phyloP scores from a whole-genome alignment of 1,284 basidiomycete species.

The Meripilus lineatus region DNA sequence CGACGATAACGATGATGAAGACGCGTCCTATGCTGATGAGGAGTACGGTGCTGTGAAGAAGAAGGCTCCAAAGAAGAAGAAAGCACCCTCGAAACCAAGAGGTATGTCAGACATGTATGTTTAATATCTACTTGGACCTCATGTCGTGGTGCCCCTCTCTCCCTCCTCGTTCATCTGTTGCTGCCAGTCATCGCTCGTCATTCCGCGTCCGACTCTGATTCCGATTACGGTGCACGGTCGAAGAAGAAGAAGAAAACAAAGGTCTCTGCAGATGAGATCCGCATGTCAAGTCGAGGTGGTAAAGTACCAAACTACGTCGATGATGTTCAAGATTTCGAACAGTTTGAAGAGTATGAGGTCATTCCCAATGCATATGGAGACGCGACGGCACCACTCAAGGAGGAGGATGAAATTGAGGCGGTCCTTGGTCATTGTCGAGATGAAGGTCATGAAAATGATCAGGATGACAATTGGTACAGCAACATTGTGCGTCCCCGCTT shows the following conservation, averaged over 20 bases:
- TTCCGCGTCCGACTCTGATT: slow-evolving; percentile 71
- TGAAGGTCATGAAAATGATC: slow-evolving; percentile 72
- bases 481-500: slow-evolving; percentile 65
- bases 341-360: slow-evolving; percentile 67
- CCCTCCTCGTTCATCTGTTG: slow-evolving; percentile 18
- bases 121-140: background rate
- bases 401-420: slow-evolving; percentile 87
- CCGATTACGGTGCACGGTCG: slow-evolving; percentile 81
- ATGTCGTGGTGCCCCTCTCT: slow-evolving; percentile 6
- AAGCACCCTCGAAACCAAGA: slow-evolving; percentile 56
- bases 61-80: slow-evolving; percentile 64
- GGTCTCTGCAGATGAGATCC: slow-evolving; percentile 60
- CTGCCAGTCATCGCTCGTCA: slow-evolving; percentile 42
- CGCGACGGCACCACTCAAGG: slow-evolving; percentile 52
- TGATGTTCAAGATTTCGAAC: slow-evolving; percentile 77
- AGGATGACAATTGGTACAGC: slow-evolving; percentile 76
- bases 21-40: slow-evolving; percentile 73
- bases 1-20: slow-evolving; percentile 56
- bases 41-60: slow-evolving; percentile 60
- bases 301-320: slow-evolving; percentile 85
- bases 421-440: slow-evolving; percentile 81
- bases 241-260: slow-evolving; percentile 81
- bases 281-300: slow-evolving; percentile 76
- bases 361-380: slow-evolving; percentile 42
- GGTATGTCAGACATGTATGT: slow-evolving; percentile 31